Base-by-base conservation (phyloP, 768 basidiomycete genomes). In the Boletus tylopilopsis region DNA sequence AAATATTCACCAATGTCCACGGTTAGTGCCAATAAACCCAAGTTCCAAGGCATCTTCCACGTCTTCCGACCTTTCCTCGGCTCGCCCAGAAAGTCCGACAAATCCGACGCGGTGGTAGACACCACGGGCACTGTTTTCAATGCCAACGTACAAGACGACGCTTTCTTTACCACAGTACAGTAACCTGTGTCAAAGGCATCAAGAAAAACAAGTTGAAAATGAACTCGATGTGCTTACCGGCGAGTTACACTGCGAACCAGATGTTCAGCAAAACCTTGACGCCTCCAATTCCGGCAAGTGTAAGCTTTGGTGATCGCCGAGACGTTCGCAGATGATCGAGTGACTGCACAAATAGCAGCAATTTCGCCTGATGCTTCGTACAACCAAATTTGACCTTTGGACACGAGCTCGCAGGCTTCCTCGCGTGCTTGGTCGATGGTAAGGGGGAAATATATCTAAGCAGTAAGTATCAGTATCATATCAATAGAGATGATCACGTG, bases 251-350 rank as follows among this genome's bases (percentile, higher is more conserved):
- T 62, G 22, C 73, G 69, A 15, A 82, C 81, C 32, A 82, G 62
- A 38, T 69, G 68, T 60, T 78, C 76, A 15, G 80, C 81, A 58
- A 74, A 76, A 6, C 81, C 76, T 29, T 60, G 63, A 12, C 73
- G 66, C 48, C 79, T 63, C 70, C 71, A 78, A 22, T 58, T 56
- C 0, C 71, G 68, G 27, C 72, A 70, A 18, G 80, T 82, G 59
- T 76, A 79, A 2, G 81, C 80, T 61, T 82, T 82, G 8, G 80
- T 79, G 55, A 82, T 79, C 3, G 77, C 78, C 13, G 76, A 73
- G 21, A 80, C 76, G 11, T 66, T 68, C 48, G 69, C 61, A 12
- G 76, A 77, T 43, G 70, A 70, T n/a, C 80, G 75, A n/a, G 80
- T 77, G 19, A 76, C 78, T 15, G 80, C 80, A 39, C 79, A 80